Evolutionary conservation across 176 grass and related monocot species (phyloP), one percentile per base, ranked within the genome.

Genomic region (Aegilops bicornis): DNA sequence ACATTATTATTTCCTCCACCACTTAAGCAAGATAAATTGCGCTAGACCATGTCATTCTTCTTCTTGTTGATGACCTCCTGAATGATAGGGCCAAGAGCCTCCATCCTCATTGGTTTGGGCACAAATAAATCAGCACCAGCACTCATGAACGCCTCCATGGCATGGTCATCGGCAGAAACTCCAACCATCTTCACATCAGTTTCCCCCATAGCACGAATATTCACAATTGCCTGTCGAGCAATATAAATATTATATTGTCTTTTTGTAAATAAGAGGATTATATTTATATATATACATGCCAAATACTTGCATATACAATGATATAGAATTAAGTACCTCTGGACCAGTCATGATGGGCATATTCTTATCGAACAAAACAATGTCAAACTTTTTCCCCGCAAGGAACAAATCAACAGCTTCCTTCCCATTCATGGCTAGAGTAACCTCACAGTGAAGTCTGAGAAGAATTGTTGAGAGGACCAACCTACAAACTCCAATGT

Each of bases 331-430:
- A 43, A 43, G 10, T 43, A 43, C 42, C 42, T 43, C 71, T 59
- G 79, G 86, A 16, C 79, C 71, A 1, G 23, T 42, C 86, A 87
- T 82, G 10, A 77, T 1, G 8, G 86, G 79, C 86, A 87, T 76
- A 12, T 82, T 23, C 45, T 87, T 76, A 31, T 87, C 79, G 7
- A 11, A 42, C 20, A 87, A 67, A 77, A 87, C 61, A 59, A 82
- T 82, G 32, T 77, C 79, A 76, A 82, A 87, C 29, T 71, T 82
- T 13, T 82, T 68, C 12, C 86, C 86, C 66, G 42, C 17, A 8
- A 87, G 43, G 32, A 77, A 87, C 10, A 81, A 69, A 31, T 75
- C 58, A 24, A 87, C 20, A 37, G 58, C 85, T 81, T 87, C 78
- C 52, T 87, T 82, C 6, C 86, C 79, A 69, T 87, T 87, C 10